Evolutionary conservation across 108 stramenopile genomes (phyloP).

Genomic region (Pseudonitzschia multiseries): DNA sequence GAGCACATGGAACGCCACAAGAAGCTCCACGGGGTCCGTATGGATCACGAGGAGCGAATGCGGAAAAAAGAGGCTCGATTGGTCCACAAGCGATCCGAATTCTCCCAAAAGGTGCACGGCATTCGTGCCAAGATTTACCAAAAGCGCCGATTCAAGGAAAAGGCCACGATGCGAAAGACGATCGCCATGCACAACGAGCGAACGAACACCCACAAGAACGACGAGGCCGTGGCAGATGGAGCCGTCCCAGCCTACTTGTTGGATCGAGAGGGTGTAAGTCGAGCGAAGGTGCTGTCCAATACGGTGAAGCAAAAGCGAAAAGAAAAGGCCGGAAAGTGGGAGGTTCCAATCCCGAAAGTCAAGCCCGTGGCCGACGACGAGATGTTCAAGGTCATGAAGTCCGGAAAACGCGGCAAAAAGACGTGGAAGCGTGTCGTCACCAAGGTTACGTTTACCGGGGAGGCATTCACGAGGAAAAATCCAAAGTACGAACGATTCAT

Average conservation of each 20-base stretch:
- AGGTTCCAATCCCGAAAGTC: conserved; percentile 98
- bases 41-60: conserved; percentile 93
- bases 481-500: conserved; percentile 99
- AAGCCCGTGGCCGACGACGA: conserved; percentile 99
- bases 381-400: conserved; percentile 96
- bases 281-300: conserved; percentile 98
- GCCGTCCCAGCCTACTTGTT: conserved; percentile 98
- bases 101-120: conserved; percentile 97
- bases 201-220: conserved; percentile 94
- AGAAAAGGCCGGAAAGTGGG: conserved; percentile 99
- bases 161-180: conserved; percentile 99
- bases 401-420: conserved; percentile 92
- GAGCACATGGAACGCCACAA: conserved; percentile 99
- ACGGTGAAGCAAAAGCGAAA: conserved; percentile 99
- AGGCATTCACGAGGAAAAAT: conserved; percentile 96
- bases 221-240: conserved; percentile 92
- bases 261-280: conserved; percentile 95
- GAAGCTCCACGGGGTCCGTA: conserved; percentile 97
- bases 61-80: conserved; percentile 97
- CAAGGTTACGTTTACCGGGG: conserved; percentile 98
- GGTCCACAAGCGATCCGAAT: conserved; percentile 93
- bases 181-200: conserved; percentile 98
- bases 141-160: conserved; percentile 97
- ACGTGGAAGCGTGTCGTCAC: conserved; percentile 99
- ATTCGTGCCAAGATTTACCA: conserved; percentile 97